phyloP scores from a whole-genome alignment of 495 filamentous ascomycete species.

The Penicillium odoratum region DNA sequence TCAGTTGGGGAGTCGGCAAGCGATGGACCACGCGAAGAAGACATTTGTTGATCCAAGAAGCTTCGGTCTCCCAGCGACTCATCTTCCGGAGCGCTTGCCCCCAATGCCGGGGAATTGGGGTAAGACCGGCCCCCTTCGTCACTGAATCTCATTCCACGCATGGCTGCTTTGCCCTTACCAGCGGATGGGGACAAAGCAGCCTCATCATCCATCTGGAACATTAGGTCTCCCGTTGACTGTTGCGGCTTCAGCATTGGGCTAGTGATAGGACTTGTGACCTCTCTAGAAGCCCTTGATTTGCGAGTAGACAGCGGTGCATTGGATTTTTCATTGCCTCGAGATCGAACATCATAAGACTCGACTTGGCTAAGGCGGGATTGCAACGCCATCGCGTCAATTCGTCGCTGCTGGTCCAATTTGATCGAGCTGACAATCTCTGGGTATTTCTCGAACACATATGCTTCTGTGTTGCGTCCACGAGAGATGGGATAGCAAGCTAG shows the following conservation, averaged over 20 bases:
- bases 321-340: constrained; percentile 51
- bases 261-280: constrained; percentile 40
- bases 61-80: constrained; percentile 32
- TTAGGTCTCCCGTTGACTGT: constrained; percentile 69
- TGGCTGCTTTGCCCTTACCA: constrained; percentile 33
- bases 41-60: constrained; percentile 38
- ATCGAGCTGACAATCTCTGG: constrained; percentile 59
- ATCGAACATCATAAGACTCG: constrained; percentile 49
- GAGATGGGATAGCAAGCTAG: constrained; percentile 70
- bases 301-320: constrained; percentile 54
- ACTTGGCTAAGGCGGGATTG: constrained; percentile 59
- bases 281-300: constrained; percentile 49
- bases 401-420: constrained; percentile 53
- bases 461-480: constrained; percentile 69
- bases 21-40: constrained; percentile 23
- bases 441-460: constrained; percentile 68
- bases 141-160: constrained; percentile 24
- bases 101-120: constrained; percentile 30
- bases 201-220: constrained; percentile 96
- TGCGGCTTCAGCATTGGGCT: constrained; percentile 65
- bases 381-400: constrained; percentile 60
- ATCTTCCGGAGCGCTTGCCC: constrained; percentile 30
- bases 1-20: constrained; percentile 36
- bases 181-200: constrained; percentile 31
- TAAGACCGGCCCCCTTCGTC: constrained; percentile 24